phyloP scores from a whole-genome alignment of 306 rosid genomes.

The Pyrus pyrifolia region DNA sequence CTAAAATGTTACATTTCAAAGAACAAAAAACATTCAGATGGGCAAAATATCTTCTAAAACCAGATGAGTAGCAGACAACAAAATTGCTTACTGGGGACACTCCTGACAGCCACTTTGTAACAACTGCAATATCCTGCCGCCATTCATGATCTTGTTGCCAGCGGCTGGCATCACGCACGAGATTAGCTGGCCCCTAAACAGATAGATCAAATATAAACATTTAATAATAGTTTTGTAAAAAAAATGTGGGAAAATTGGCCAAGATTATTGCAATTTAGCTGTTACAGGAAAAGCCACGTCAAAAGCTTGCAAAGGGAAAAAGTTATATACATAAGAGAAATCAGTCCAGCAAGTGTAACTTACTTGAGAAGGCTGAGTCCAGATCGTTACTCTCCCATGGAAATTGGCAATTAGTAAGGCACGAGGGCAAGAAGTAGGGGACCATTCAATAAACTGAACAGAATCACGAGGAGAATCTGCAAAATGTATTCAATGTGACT shows the following conservation, averaged over 20 bases:
- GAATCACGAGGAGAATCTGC: conserved; percentile 99
- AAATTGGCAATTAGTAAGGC: conserved; percentile 86
- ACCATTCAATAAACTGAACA: conserved; percentile 98
- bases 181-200: conserved; percentile 77
- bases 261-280: neutral
- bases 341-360: conserved; percentile 21
- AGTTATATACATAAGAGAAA: conserved; percentile 9
- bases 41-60: neutral
- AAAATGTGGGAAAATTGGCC: neutral
- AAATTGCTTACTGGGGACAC: conserved; percentile 71
- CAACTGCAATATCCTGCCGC: conserved; percentile 99
- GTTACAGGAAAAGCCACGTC: neutral
- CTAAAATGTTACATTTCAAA: neutral
- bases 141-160: conserved; percentile 97
- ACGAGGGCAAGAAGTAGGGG: conserved; percentile 82
- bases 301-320: conserved; percentile 1
- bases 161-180: conserved; percentile 82
- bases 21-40: neutral
- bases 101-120: conserved; percentile 95
- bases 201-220: conserved; percentile 21
- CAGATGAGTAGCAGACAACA: conserved; percentile 10
- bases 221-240: neutral
- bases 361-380: conserved; percentile 98
- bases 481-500: conserved; percentile 23
- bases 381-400: conserved; percentile 94